Evolutionary conservation across 345 rosid genomes (phyloP).

Genomic region (Melaleuca quinquenervia): DNA sequence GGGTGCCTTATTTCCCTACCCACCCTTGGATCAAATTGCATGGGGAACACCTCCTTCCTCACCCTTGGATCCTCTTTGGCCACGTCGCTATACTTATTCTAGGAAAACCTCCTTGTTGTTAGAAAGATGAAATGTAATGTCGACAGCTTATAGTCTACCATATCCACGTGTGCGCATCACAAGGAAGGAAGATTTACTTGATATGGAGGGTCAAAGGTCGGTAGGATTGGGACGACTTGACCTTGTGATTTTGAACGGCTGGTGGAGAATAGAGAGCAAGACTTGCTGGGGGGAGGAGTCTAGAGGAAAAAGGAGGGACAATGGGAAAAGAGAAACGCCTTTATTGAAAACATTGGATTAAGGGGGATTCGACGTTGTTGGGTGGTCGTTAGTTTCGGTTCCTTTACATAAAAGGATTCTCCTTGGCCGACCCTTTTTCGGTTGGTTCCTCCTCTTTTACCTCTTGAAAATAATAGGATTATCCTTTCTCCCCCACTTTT

Average conservation of each 20-base stretch:
- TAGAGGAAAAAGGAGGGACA: not conserved
- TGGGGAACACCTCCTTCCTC: too few relatives aligned
- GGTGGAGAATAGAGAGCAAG: not conserved
- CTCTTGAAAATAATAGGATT: not conserved
- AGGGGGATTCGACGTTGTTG: not conserved
- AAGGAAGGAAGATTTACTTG: too few relatives aligned
- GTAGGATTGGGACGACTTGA: not conserved
- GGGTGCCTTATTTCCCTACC: too few relatives aligned
- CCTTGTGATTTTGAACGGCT: not conserved
- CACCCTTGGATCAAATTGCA: too few relatives aligned
- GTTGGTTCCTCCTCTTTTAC: not conserved
- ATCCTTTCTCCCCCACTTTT: not conserved
- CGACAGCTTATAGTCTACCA: too few relatives aligned
- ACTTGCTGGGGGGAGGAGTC: too few relatives aligned
- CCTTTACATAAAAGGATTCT: slow-evolving; percentile 1
- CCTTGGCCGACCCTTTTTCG: not conserved
- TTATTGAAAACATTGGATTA: not conserved
- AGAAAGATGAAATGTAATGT: too few relatives aligned
- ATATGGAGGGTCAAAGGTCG: not conserved
- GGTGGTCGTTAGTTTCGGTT: slow-evolving; percentile 4
- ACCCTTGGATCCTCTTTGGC: not conserved
- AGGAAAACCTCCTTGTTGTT: too few relatives aligned
- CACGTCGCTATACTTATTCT: not conserved
- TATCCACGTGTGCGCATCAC: too few relatives aligned
- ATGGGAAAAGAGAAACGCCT: not conserved